Evolutionary conservation across 805 yeast genomes (phyloP).

Genomic region (Naumovozyma dairenensis): DNA sequence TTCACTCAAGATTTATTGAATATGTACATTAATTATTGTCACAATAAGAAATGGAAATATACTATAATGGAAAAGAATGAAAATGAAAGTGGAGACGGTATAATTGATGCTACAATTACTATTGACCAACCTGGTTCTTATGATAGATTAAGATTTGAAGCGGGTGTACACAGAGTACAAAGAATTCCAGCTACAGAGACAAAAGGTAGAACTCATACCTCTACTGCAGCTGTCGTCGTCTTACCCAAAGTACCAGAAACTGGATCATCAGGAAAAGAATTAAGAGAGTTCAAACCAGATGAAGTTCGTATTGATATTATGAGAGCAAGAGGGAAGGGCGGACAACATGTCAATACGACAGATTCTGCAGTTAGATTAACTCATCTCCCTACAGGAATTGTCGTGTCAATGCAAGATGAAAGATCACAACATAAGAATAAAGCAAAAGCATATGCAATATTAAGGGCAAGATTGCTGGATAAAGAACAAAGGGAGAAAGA

Average conservation of each 20-base stretch:
- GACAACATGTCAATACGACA: constrained; percentile 95
- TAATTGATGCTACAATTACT: constrained; percentile 65
- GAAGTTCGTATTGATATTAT: constrained; percentile 92
- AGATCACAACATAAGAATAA: constrained; percentile 90
- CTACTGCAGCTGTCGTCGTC: constrained; percentile 92
- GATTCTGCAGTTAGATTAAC: constrained; percentile 93
- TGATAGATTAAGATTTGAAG: constrained; percentile 65
- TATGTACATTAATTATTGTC: constrained; percentile 74
- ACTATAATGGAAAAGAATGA: constrained; percentile 47
- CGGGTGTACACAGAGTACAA: constrained; percentile 95
- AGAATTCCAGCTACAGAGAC: constrained; percentile 88
- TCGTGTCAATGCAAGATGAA: constrained; percentile 87
- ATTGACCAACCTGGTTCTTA: constrained; percentile 73
- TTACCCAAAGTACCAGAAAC: constrained; percentile 68
- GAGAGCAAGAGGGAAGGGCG: constrained; percentile 96
- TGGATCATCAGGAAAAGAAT: constrained; percentile 40
- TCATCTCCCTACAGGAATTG: constrained; percentile 84
- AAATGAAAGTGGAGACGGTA: constrained; percentile 55
- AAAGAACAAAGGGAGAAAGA: constrained; percentile 56
- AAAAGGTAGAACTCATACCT: constrained; percentile 90
- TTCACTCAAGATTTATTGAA: constrained; percentile 70
- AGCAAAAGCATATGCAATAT: constrained; percentile 78
- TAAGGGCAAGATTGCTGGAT: constrained; percentile 80
- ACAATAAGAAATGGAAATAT: constrained; percentile 54
- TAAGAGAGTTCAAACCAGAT: constrained; percentile 68